These are phyloP conservation scores for Tetrahymena elliotti DNA, from an alignment of 73 alveolate genomes.

Conservation along the genomic window DNA sequence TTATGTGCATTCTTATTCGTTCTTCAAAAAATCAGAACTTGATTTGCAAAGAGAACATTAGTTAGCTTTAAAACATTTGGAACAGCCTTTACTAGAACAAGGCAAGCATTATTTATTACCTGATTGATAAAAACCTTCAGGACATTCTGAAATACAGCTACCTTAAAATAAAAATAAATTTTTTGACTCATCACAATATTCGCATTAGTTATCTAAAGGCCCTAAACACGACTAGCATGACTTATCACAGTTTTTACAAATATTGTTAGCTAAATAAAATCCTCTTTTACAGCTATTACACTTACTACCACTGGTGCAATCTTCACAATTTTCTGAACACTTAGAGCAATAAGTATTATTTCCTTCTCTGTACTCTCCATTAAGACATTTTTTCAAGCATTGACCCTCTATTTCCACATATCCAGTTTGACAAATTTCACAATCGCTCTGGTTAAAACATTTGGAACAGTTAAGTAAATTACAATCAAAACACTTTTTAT, in stretches of 20 bases:
- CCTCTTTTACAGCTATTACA: background rate
- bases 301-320: background rate
- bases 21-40: background rate
- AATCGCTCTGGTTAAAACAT: background rate
- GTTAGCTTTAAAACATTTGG: background rate
- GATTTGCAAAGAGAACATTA: background rate
- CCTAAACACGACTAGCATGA: background rate
- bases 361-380: background rate
- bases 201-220: background rate
- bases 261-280: background rate
- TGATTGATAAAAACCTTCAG: background rate
- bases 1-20: background rate
- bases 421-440: background rate
- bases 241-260: background rate
- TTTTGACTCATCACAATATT: background rate
- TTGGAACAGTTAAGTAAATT: background rate
- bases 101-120: background rate
- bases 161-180: background rate
- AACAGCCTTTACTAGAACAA: background rate
- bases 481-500: background rate
- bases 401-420: background rate
- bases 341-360: background rate
- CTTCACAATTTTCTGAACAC: background rate
- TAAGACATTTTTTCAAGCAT: background rate
- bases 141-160: background rate